A percentile compares a stretch with the other conserved stretches of the same genome.
These are phyloP conservation scores for Lasiosphaeriaceae sp. DNA, from an alignment of 495 filamentous ascomycete species.

Conservation along the genomic window DNA sequence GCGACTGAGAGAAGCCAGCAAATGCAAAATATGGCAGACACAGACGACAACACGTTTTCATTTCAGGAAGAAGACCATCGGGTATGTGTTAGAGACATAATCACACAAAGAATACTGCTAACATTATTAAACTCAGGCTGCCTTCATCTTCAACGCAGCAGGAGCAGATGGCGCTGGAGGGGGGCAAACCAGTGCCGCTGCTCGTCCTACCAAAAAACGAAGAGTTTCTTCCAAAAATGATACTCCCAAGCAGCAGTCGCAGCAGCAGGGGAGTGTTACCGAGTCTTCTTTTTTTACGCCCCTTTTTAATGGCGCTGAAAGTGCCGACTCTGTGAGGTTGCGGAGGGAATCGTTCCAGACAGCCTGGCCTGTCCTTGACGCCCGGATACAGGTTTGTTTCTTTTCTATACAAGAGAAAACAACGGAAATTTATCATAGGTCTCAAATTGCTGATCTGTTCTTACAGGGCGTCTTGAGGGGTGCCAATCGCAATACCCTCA, in stretches of 20 bases:
- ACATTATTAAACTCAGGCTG: conserved; percentile 42
- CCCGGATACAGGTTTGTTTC: conserved; percentile 50
- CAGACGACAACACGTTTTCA: neutral
- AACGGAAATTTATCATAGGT: neutral
- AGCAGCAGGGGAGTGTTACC: neutral
- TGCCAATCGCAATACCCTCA: conserved; percentile 56
- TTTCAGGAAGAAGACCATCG: conserved; percentile 34
- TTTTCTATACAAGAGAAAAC: conserved; percentile 5
- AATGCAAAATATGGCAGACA: conserved; percentile 1
- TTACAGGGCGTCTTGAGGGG: conserved; percentile 54
- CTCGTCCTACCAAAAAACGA: conserved; percentile 61
- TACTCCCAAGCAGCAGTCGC: conserved; percentile 17
- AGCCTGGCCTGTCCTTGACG: conserved; percentile 65
- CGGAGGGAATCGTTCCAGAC: conserved; percentile 61
- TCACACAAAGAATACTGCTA: too few relatives aligned
- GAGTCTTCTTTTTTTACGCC: conserved; percentile 48
- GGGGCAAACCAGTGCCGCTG: conserved; percentile 12
- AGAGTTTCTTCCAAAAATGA: conserved; percentile 41
- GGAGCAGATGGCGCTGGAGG: neutral
- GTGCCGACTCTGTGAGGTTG: conserved; percentile 41
- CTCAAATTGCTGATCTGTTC: conserved; percentile 17
- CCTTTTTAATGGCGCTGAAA: conserved; percentile 62
- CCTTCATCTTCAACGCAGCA: conserved; percentile 61
- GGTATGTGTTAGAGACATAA: conserved; percentile 9
- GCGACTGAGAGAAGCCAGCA: too few relatives aligned